These are phyloP conservation scores for Ascochyta clinopodiicola DNA, from an alignment of 2,329 filamentous ascomycete species.

Conservation along the genomic window DNA sequence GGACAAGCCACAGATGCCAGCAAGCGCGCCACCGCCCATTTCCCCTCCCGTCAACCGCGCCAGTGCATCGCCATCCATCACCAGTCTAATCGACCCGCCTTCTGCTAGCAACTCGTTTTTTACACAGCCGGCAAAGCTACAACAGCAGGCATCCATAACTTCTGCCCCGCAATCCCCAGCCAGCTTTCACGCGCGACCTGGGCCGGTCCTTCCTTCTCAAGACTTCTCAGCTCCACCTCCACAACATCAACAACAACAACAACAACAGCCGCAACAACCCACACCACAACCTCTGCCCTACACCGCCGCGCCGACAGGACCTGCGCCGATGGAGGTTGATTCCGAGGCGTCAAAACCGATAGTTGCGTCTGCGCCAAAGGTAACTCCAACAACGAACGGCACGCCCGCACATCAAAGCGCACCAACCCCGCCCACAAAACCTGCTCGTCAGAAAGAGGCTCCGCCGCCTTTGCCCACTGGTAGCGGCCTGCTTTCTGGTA, in stretches of 20 bases:
- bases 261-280: conserved; percentile 19
- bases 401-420: conserved; percentile 56
- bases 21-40: conserved; percentile 55
- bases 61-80: conserved; percentile 90
- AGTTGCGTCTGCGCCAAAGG: conserved; percentile 39
- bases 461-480: conserved; percentile 65
- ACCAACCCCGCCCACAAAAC: conserved; percentile 62
- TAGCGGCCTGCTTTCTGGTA: conserved; percentile 68
- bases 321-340: conserved; percentile 48
- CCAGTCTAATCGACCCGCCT: conserved; percentile 82
- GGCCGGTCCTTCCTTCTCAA: conserved; percentile 37
- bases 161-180: conserved; percentile 51
- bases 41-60: conserved; percentile 69
- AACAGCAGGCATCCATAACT: conserved; percentile 46
- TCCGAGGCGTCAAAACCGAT: conserved; percentile 36
- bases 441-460: conserved; percentile 61
- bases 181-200: conserved; percentile 36
- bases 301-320: conserved; percentile 25
- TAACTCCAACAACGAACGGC: conserved; percentile 40
- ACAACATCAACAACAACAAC: conserved; percentile 27
- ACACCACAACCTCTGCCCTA: conserved; percentile 21
- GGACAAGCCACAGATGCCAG: conserved; percentile 50
- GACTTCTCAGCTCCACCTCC: conserved; percentile 32
- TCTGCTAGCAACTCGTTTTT: conserved; percentile 48
- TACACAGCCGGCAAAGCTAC: conserved; percentile 39